A percentile compares a stretch with the other conserved stretches of the same genome.
Conservation (phyloP, 1,284 basidiomycete genomes). For the Pseudozyma hubeiensis region DNA sequence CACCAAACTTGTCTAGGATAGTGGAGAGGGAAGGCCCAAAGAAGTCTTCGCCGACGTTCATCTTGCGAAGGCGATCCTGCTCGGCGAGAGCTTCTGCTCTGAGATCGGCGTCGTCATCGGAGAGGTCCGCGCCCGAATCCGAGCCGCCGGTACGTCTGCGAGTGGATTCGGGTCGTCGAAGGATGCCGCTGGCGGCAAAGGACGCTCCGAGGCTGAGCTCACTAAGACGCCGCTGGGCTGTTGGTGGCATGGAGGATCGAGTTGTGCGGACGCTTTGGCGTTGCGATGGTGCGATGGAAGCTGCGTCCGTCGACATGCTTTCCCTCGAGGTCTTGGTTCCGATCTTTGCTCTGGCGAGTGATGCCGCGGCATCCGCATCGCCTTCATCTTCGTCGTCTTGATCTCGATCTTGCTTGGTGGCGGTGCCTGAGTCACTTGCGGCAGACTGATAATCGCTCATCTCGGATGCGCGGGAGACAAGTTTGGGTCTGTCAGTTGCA, state of each 20-base stretch:
- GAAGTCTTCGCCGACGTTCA: conserved; percentile 66
- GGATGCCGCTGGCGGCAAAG: conserved; percentile 56
- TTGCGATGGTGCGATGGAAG: conserved; percentile 29
- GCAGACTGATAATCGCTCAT: conserved; percentile 45
- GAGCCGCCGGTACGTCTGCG: conserved; percentile 35
- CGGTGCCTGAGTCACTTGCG: conserved; percentile 40
- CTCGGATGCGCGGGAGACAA: conserved; percentile 31
- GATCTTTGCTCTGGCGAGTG: conserved; percentile 6
- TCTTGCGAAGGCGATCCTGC: conserved; percentile 58
- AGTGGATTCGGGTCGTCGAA: conserved; percentile 23
- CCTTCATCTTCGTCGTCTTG: conserved; percentile 15
- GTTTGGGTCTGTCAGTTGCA: conserved; percentile 12
- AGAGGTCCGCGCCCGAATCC: conserved; percentile 44
- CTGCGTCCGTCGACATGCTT: conserved; percentile 8
- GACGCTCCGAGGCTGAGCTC: conserved; percentile 59
- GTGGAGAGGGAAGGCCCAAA: conserved; percentile 54
- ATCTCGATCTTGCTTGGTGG: conserved; percentile 4
- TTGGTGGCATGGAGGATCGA: conserved; percentile 40
- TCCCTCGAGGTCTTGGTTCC: conserved; percentile 7
- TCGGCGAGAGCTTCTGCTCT: conserved; percentile 53
- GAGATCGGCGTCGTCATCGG: conserved; percentile 57
- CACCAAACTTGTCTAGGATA: conserved; percentile 55
- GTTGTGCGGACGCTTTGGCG: conserved; percentile 26
- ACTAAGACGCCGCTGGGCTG: conserved; percentile 48
- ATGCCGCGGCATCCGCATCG: conserved; percentile 18